Evolutionary conservation across 2,329 filamentous ascomycete species (phyloP).

Genomic region (Calonectria fujianensis): DNA sequence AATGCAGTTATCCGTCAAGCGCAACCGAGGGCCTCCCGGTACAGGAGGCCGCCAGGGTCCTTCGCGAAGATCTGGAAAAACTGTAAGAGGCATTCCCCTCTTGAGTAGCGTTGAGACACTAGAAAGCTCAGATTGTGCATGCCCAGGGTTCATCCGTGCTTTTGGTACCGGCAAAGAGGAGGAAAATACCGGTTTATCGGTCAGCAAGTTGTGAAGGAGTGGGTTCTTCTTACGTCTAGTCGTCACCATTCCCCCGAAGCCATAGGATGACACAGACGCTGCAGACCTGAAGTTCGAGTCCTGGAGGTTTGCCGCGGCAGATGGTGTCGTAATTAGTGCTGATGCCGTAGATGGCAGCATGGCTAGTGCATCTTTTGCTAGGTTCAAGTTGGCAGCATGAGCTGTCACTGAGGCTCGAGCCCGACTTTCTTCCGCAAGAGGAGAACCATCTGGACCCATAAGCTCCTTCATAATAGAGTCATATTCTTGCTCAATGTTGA

Average conservation of each 20-base stretch:
- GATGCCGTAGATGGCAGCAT: conserved; percentile 90
- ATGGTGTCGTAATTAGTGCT: conserved; percentile 89
- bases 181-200: conserved; percentile 94
- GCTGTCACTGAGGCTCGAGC: conserved; percentile 60
- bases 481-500: conserved; percentile 96
- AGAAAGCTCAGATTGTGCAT: conserved; percentile 43
- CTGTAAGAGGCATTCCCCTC: conserved; percentile 90
- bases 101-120: conserved; percentile 87
- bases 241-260: conserved; percentile 70
- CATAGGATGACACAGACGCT: conserved; percentile 65
- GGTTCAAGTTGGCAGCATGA: conserved; percentile 81
- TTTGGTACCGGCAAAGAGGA: conserved; percentile 89
- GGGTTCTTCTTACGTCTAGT: conserved; percentile 82
- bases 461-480: conserved; percentile 80
- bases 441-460: conserved; percentile 55
- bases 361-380: conserved; percentile 82
- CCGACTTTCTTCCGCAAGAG: conserved; percentile 57
- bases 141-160: conserved; percentile 63
- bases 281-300: conserved; percentile 60
- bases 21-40: conserved; percentile 76
- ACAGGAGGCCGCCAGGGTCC: conserved; percentile 81
- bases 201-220: conserved; percentile 95
- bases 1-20: conserved; percentile 86
- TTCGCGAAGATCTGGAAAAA: conserved; percentile 85
- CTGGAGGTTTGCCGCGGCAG: conserved; percentile 79